A percentile compares a stretch with the other conserved stretches of the same genome.
Evolutionary conservation across 2,329 filamentous ascomycete genomes (phyloP).

Genomic region (Lachnellula occidentalis): DNA sequence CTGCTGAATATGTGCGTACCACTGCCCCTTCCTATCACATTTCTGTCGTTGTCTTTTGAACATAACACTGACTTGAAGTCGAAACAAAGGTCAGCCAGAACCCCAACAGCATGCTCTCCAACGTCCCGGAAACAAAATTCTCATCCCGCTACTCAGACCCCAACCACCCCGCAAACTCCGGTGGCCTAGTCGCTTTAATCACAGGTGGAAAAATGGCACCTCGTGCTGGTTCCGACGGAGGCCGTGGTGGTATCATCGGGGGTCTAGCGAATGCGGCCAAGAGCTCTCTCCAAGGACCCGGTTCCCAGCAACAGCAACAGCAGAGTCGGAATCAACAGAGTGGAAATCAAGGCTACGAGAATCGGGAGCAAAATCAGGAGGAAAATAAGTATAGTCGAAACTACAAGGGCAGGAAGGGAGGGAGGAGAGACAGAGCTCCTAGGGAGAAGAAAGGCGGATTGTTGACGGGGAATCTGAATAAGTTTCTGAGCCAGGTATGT

Average conservation of each 20-base stretch:
- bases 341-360: neutral
- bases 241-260: neutral
- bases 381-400: neutral
- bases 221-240: no score
- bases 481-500: constrained; percentile 1
- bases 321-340: no score
- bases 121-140: constrained; percentile 30
- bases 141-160: constrained; percentile 45
- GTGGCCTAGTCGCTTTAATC: constrained; percentile 21
- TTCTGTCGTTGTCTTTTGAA: neutral
- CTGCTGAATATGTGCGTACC: constrained; percentile 15
- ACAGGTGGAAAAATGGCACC: constrained; percentile 5
- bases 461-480: neutral
- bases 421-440: neutral
- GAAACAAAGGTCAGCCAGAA: constrained; percentile 4
- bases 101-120: constrained; percentile 6
- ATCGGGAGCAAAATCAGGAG: neutral
- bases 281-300: neutral
- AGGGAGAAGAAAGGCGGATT: neutral
- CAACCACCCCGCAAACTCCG: constrained; percentile 43
- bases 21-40: neutral
- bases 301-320: neutral
- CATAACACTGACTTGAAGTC: neutral
- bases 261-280: neutral
- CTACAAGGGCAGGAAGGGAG: neutral